These are phyloP conservation scores for Hsuehochloa calcarea DNA, from an alignment of 176 grass and related monocot genomes.

Conservation along the genomic window DNA sequence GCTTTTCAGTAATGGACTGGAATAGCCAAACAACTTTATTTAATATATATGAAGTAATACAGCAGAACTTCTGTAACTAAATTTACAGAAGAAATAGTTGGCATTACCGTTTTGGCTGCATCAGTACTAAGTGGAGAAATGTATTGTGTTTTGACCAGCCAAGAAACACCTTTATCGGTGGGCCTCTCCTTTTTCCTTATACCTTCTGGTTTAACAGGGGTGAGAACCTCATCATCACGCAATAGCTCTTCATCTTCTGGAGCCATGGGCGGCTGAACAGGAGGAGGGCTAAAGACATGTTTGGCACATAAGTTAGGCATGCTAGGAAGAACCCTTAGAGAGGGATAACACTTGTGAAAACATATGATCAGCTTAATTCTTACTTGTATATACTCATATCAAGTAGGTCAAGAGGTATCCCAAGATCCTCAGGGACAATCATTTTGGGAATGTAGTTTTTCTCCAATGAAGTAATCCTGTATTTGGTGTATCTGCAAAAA, in stretches of 20 bases:
- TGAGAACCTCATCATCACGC: conserved; percentile 81
- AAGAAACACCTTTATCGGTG: conserved; percentile 94
- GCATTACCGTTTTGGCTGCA: conserved; percentile 75
- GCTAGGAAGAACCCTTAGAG: conserved; percentile 14
- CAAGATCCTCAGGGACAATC: conserved; percentile 83
- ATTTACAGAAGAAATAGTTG: conserved; percentile 24
- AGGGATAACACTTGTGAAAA: conserved; percentile 16
- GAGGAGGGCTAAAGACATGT: conserved; percentile 51
- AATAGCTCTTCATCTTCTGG: conserved; percentile 89
- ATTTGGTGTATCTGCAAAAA: conserved; percentile 78
- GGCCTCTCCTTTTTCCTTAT: conserved; percentile 94
- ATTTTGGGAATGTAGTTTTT: conserved; percentile 92
- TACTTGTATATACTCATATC: conserved; percentile 97
- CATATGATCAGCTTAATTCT: conserved; percentile 35
- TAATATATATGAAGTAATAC: conserved; percentile 21
- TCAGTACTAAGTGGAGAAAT: conserved; percentile 93
- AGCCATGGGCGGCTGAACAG: conserved; percentile 45
- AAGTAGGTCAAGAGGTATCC: conserved; percentile 96
- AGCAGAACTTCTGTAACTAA: conserved; percentile 31
- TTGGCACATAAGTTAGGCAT: conserved; percentile 13
- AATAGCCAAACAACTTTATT: conserved; percentile 26
- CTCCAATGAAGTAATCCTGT: conserved; percentile 90
- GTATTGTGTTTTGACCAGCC: conserved; percentile 99
- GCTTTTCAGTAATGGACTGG: conserved; percentile 93
- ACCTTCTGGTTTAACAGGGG: conserved; percentile 88